Evolutionary conservation across 768 basidiomycete genomes (phyloP).

Genomic region (Clavaria fumosa): DNA sequence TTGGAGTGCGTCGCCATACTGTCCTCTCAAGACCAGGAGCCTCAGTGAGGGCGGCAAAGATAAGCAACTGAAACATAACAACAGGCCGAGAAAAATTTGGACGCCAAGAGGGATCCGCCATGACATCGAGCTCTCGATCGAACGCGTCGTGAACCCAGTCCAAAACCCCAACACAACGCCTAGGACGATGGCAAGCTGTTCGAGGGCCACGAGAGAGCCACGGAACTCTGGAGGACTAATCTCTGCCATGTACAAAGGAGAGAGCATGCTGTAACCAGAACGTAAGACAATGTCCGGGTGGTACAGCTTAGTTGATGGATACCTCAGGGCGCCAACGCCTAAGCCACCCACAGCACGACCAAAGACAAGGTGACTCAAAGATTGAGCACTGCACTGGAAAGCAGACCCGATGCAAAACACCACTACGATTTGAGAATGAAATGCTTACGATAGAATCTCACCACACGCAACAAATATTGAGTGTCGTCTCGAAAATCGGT

Average conservation of each 20-base stretch:
- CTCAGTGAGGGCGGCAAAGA: slow-evolving; percentile 49
- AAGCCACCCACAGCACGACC: slow-evolving; percentile 67
- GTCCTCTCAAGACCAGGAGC: slow-evolving; percentile 35
- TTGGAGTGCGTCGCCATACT: slow-evolving; percentile 37
- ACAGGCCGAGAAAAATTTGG: slow-evolving; percentile 52
- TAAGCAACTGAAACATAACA: slow-evolving; percentile 47
- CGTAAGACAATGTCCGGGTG: slow-evolving; percentile 9
- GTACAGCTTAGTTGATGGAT: too few species aligned
- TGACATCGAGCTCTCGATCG: slow-evolving; percentile 41
- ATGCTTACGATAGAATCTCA: slow-evolving; percentile 22
- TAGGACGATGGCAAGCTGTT: slow-evolving; percentile 67
- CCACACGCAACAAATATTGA: slow-evolving; percentile 57
- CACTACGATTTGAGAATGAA: too few species aligned
- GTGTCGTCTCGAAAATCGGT: slow-evolving; percentile 47
- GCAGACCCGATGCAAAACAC: slow-evolving; percentile 60
- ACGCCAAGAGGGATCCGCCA: slow-evolving; percentile 69
- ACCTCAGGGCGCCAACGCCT: slow-evolving; percentile 69
- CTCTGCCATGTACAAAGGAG: slow-evolving; percentile 71
- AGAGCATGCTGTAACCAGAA: slow-evolving; percentile 50
- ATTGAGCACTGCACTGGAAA: slow-evolving; percentile 48
- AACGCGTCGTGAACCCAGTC: slow-evolving; percentile 61
- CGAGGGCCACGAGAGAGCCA: slow-evolving; percentile 64
- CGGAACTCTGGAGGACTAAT: slow-evolving; percentile 70
- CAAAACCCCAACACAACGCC: slow-evolving; percentile 78
- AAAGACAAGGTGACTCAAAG: slow-evolving; percentile 39